These are phyloP conservation scores for Spiraea crenata DNA, from an alignment of 331 rosid species.

Conservation along the genomic window DNA sequence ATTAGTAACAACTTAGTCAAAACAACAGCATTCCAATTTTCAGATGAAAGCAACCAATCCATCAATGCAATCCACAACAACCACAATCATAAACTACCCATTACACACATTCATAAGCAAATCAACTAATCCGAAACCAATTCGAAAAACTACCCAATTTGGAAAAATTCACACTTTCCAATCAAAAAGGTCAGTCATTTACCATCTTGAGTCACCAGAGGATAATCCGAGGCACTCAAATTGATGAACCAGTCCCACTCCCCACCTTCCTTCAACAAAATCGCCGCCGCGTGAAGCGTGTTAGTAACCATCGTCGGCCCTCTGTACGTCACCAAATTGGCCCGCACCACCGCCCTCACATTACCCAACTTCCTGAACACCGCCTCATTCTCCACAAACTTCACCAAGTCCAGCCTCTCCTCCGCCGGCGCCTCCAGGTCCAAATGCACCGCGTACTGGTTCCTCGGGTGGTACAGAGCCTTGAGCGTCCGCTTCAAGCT, in stretches of 20 bases:
- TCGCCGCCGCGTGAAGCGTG: constrained; percentile 90
- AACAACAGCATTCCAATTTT: too few species aligned
- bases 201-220: constrained; percentile 95
- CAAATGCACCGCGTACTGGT: constrained; percentile 81
- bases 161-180: too few species aligned
- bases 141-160: background rate
- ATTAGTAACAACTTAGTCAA: too few species aligned
- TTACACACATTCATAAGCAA: background rate
- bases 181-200: constrained; percentile 6
- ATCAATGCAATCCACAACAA: background rate
- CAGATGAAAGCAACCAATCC: background rate
- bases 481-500: constrained; percentile 82
- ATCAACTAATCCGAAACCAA: constrained; percentile 1
- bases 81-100: background rate
- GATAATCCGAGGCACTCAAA: constrained; percentile 93
- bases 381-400: constrained; percentile 63
- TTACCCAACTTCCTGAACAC: constrained; percentile 62
- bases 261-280: constrained; percentile 82
- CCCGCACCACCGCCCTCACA: constrained; percentile 72
- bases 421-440: constrained; percentile 73
- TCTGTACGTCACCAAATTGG: constrained; percentile 87
- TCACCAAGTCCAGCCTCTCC: constrained; percentile 72
- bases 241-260: constrained; percentile 98
- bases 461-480: constrained; percentile 88
- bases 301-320: constrained; percentile 94